Conservation (phyloP, 345 rosid species). For the Firmiana major region DNA sequence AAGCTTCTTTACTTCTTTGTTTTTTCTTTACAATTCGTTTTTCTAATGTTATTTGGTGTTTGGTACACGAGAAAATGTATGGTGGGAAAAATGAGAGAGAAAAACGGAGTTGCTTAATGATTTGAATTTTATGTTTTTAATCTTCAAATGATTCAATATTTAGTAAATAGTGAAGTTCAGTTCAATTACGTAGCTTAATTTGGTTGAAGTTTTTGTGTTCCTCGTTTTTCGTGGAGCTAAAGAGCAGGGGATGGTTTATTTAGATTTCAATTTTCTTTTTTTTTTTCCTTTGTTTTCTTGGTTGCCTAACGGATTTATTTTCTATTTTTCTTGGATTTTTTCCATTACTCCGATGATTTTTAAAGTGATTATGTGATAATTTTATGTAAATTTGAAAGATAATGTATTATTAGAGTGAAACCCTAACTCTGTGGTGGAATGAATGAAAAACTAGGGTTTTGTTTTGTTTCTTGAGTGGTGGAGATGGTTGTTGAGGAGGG, state of each 20-base stretch:
- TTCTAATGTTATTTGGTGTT: conserved; percentile 12
- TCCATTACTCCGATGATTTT: neutral
- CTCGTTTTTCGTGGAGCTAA: conserved; percentile 4
- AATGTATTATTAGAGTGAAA: conserved; percentile 22
- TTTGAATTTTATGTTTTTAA: conserved; percentile 6
- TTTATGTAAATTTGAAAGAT: conserved; percentile 11
- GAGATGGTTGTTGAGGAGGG: conserved; percentile 50
- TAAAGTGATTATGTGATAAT: conserved; percentile 11
- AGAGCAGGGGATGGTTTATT: neutral
- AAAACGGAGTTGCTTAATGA: neutral
- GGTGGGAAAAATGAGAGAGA: neutral
- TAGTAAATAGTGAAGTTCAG: conserved; percentile 1
- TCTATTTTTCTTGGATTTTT: neutral
- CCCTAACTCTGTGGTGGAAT: conserved; percentile 33
- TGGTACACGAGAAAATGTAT: conserved; percentile 10
- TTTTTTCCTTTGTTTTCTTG: neutral
- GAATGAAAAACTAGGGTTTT: conserved; percentile 14
- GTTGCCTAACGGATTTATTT: neutral
- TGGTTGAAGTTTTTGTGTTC: neutral
- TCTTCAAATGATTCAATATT: neutral
- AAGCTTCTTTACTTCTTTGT: neutral
- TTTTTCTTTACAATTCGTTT: conserved; percentile 7
- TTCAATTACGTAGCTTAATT: conserved; percentile 16
- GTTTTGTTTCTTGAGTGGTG: conserved; percentile 5
- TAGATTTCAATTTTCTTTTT: neutral